phyloP scores from a whole-genome alignment of 2,329 filamentous ascomycete genomes.

The Fusarium paranaense region DNA sequence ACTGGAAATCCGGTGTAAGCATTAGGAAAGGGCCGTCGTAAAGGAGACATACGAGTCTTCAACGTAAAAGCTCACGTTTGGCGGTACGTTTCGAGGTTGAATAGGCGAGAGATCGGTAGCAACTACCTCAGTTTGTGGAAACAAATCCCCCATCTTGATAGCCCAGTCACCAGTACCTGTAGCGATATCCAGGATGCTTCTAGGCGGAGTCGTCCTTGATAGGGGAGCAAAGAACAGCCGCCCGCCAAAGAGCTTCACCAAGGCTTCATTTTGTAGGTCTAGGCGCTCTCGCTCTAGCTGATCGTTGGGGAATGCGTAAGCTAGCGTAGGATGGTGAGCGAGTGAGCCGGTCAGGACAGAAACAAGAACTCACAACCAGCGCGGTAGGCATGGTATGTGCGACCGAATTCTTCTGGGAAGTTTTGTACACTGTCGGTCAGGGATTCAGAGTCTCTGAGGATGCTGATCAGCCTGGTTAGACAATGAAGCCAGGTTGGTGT shows the following conservation, averaged over 20 bases:
- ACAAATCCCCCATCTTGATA: slow-evolving; percentile 73
- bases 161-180: slow-evolving; percentile 69
- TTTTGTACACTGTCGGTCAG: slow-evolving; percentile 56
- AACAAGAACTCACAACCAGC: slow-evolving; percentile 56
- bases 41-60: slow-evolving; percentile 66
- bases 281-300: slow-evolving; percentile 55
- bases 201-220: slow-evolving; percentile 50
- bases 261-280: slow-evolving; percentile 52
- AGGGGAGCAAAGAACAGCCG: slow-evolving; percentile 58
- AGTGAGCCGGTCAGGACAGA: background rate
- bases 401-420: slow-evolving; percentile 57
- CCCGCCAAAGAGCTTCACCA: slow-evolving; percentile 54
- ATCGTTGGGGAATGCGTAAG: slow-evolving; percentile 62
- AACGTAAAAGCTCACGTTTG: slow-evolving; percentile 80
- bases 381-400: slow-evolving; percentile 61
- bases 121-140: slow-evolving; percentile 68
- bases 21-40: background rate
- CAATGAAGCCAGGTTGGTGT: background rate
- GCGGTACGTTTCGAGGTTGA: slow-evolving; percentile 73
- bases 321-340: slow-evolving; percentile 42
- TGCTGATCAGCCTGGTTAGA: slow-evolving; percentile 29
- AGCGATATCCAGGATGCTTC: slow-evolving; percentile 56
- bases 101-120: slow-evolving; percentile 77
- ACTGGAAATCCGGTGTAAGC: slow-evolving; percentile 44
- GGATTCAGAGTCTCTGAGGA: slow-evolving; percentile 49